A percentile compares a stretch with the other conserved stretches of the same genome.
Evolutionary conservation across 2,329 filamentous ascomycete species (phyloP).

Genomic region (Alternaria ethzedia): DNA sequence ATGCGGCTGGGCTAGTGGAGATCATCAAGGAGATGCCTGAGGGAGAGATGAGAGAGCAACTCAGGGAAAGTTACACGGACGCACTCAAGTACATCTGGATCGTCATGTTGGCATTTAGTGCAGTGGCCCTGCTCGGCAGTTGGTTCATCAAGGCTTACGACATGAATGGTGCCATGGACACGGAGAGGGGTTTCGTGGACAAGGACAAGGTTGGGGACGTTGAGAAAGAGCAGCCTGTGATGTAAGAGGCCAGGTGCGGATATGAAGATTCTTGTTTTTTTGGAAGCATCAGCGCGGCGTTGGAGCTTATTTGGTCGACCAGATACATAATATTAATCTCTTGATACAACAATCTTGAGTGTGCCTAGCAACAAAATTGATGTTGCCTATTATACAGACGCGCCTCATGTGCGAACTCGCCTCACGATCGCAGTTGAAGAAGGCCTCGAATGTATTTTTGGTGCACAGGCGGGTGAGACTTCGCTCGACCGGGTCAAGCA

Average conservation of each 20-base stretch:
- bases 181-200: conserved; percentile 56
- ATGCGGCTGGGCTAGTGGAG: conserved; percentile 65
- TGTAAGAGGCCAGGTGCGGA: background rate
- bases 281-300: conserved; percentile 11
- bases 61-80: conserved; percentile 59
- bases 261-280: background rate
- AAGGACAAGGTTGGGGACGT: conserved; percentile 38
- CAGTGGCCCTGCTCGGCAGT: conserved; percentile 58
- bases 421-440: background rate
- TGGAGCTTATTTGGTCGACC: background rate
- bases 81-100: conserved; percentile 63
- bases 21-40: conserved; percentile 63
- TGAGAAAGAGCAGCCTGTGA: conserved; percentile 18
- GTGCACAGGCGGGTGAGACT: conserved; percentile 2
- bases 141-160: conserved; percentile 57
- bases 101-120: conserved; percentile 61
- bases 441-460: conserved; percentile 6
- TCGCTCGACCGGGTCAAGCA: conserved; percentile 5
- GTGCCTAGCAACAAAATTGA: background rate
- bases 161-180: conserved; percentile 57
- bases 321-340: background rate
- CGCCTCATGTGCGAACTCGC: background rate
- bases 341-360: background rate
- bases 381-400: background rate
- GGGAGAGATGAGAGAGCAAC: conserved; percentile 53